Evolutionary conservation across 805 yeast genomes (phyloP).

Genomic region (Brettanomyces nanus): DNA sequence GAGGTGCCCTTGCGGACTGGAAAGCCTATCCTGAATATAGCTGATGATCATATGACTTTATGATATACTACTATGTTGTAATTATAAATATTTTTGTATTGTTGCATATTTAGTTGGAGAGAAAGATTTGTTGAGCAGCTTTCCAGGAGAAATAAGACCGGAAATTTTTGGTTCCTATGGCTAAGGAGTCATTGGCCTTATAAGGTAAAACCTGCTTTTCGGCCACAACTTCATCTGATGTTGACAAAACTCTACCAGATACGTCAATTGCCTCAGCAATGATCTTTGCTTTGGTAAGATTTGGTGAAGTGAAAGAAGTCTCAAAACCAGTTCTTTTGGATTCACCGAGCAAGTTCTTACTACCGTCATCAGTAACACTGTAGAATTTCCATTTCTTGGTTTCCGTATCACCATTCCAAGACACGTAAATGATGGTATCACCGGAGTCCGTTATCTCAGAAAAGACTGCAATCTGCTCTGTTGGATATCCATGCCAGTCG

Average conservation of each 20-base stretch:
- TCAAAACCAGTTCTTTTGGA: constrained; percentile 24
- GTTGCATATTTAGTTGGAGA: no score
- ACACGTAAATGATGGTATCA: constrained; percentile 21
- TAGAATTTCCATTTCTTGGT: constrained; percentile 26
- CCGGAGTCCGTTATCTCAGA: constrained; percentile 10
- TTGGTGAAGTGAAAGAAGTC: constrained; percentile 10
- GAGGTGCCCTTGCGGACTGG: no score
- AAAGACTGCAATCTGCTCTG: constrained; percentile 25
- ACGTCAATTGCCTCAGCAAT: constrained; percentile 13
- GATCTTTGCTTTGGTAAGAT: constrained; percentile 4
- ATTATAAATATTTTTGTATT: no score
- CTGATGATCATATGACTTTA: no score
- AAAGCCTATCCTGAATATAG: no score
- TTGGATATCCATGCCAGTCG: constrained; percentile 28
- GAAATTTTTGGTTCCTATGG: no score
- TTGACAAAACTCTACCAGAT: constrained; percentile 10
- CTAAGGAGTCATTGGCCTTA: no score
- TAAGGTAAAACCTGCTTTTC: constrained; percentile 8
- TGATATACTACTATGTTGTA: no score
- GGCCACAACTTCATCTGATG: constrained; percentile 11
- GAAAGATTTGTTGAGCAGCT: no score
- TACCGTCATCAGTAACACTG: constrained; percentile 9
- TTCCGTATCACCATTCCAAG: constrained; percentile 33
- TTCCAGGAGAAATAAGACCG: no score
- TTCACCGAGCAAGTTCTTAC: constrained; percentile 13